Evolutionary conservation across 306 rosid genomes (phyloP), one percentile per base, ranked within the genome.

Genomic region (Crotalaria pallida): DNA sequence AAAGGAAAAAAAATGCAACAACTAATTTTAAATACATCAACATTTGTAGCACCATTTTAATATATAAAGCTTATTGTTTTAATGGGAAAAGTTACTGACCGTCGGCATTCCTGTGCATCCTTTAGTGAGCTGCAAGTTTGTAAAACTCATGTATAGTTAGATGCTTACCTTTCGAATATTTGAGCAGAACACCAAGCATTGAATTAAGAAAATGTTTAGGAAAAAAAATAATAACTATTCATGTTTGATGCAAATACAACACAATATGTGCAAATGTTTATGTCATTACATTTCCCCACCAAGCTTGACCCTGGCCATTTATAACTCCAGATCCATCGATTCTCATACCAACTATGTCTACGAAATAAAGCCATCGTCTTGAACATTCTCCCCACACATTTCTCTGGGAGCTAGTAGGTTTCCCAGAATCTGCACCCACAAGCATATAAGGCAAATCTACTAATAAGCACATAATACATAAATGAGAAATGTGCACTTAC

Each of bases 271-370:
- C 10, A 18, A 3, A 0, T 21, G 15, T 21, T 10, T 34, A 9
- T n/a, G 33, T 15, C 6, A 44, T 51, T 65, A 65, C 73, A 29
- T 56, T 22, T 38, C 10, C 21, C 69, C 82, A 80, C 84, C 84
- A 80, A 38, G 10, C 48, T 1, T 56, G 36, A n/a, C 84, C 80
- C 2, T 17, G 77, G 41, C 84, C 80, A 12, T 80, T 16, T 16
- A 80, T 10, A 2, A 13, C 31, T 41, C 84, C 80, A 0, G 69
- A 34, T 22, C 84, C 84, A 55, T 74, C 45, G 15, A 80, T 1
- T 3, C 15, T 55, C 40, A 80, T 1, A 1, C 73, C 51, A 11
- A 0, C 1, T 1, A 75, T 40, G 3, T 1, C 24, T 3, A 1
- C 0, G 10, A 80, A 57, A 41, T 33, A 0, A 49, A 80, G 43